Percentiles rank a stretch among this genome's conserved stretches.
Evolutionary conservation across 148 eudicot species (phyloP).

Genomic region (Drosera capensis): DNA sequence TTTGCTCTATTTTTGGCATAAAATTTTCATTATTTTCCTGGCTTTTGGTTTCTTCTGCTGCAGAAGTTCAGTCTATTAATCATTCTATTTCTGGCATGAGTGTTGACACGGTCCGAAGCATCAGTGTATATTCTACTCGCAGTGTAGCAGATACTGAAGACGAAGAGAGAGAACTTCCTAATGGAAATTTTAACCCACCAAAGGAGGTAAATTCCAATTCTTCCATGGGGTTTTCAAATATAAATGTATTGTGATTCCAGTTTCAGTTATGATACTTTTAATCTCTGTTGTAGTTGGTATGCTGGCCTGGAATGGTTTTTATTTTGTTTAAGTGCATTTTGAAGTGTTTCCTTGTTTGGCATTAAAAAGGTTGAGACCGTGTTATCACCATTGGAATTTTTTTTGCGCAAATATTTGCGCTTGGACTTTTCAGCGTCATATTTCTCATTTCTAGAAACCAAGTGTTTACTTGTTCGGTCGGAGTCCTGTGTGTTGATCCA

Average conservation of each 20-base stretch:
- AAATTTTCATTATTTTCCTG: not conserved
- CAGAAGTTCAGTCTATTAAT: slow-evolving; percentile 18
- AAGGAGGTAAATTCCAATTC: slow-evolving; percentile 18
- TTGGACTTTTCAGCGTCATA: too few relatives aligned
- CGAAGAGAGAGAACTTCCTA: slow-evolving; percentile 26
- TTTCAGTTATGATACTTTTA: slow-evolving; percentile 1
- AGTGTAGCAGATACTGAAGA: slow-evolving; percentile 34
- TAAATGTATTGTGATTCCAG: slow-evolving; percentile 7
- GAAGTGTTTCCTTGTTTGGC: too few relatives aligned
- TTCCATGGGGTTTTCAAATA: slow-evolving; percentile 19
- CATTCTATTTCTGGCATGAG: slow-evolving; percentile 18
- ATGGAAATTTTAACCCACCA: slow-evolving; percentile 18
- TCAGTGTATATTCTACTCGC: slow-evolving; percentile 23
- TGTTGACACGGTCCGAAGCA: slow-evolving; percentile 27
- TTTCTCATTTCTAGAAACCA: too few relatives aligned
- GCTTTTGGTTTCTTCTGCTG: slow-evolving; percentile 14
- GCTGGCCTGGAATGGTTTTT: not conserved
- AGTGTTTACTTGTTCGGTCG: too few relatives aligned
- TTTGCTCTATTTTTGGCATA: too few relatives aligned
- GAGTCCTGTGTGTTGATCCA: too few relatives aligned
- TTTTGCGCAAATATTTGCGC: too few relatives aligned
- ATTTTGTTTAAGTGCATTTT: too few relatives aligned
- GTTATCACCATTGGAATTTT: too few relatives aligned
- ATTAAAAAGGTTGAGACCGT: too few relatives aligned
- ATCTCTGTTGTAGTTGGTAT: not conserved